Percentiles rank a stretch among this genome's conserved stretches.
Conservation (phyloP, 2,329 filamentous ascomycete species). For the Lecanosticta acicola region DNA sequence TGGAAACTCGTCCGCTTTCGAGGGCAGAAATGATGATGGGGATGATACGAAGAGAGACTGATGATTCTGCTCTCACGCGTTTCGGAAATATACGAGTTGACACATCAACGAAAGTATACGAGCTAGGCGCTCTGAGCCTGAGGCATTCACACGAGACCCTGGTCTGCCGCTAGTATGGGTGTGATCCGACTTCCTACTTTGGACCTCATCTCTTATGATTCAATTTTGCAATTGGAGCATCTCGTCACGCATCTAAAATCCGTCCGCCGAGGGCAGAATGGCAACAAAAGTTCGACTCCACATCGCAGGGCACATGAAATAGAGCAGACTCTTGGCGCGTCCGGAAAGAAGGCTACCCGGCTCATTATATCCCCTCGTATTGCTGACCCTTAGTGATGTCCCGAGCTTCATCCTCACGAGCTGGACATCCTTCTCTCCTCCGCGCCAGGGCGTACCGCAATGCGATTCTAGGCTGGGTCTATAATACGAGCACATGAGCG, state of each 20-base stretch:
- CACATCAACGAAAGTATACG: too few species aligned
- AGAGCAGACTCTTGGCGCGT: too few species aligned
- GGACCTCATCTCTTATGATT: neutral
- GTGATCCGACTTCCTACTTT: neutral
- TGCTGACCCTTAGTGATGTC: neutral
- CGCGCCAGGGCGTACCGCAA: neutral
- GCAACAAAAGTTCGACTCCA: too few species aligned
- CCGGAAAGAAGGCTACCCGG: too few species aligned
- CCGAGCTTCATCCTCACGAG: neutral
- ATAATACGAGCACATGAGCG: neutral
- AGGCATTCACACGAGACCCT: neutral
- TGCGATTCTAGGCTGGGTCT: neutral
- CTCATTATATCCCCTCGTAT: too few species aligned
- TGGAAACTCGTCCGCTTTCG: slow-evolving; percentile 70
- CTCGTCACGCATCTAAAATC: too few species aligned
- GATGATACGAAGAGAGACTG: slow-evolving; percentile 36
- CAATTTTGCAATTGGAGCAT: too few species aligned
- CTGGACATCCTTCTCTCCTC: neutral
- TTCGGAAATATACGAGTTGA: too few species aligned
- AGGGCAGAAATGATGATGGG: slow-evolving; percentile 50
- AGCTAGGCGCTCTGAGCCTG: too few species aligned
- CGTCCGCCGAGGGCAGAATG: too few species aligned
- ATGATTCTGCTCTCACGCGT: too few species aligned
- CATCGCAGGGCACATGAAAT: too few species aligned
- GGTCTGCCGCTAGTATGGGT: neutral